Conservation (phyloP, 1,284 basidiomycete species). For the Exsudoporus floridanus region DNA sequence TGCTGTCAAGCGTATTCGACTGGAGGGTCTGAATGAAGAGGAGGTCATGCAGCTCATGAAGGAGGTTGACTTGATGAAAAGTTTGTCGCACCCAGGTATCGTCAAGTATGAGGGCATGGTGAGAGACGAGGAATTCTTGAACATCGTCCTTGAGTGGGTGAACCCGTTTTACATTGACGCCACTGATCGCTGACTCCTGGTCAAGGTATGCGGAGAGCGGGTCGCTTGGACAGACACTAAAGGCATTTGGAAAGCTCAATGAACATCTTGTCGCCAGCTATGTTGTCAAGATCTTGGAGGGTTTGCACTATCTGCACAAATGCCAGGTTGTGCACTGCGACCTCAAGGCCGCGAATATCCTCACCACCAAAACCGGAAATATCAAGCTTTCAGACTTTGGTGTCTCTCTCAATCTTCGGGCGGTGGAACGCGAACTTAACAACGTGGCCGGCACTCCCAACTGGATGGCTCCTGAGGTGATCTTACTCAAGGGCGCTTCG, state of each 20-base stretch:
- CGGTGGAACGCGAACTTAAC: constrained; percentile 86
- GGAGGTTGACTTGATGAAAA: constrained; percentile 89
- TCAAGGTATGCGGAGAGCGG: constrained; percentile 90
- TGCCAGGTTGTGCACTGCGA: constrained; percentile 87
- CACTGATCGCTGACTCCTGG: constrained; percentile 15
- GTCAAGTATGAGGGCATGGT: constrained; percentile 96
- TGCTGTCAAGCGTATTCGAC: constrained; percentile 88
- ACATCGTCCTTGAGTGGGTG: constrained; percentile 88
- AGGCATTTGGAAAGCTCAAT: constrained; percentile 88
- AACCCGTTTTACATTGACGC: constrained; percentile 12
- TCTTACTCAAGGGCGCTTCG: constrained; percentile 76
- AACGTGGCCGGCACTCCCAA: constrained; percentile 93
- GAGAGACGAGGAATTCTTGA: constrained; percentile 83
- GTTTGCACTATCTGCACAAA: constrained; percentile 84
- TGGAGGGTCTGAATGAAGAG: constrained; percentile 84
- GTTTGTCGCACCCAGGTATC: constrained; percentile 87
- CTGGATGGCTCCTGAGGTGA: constrained; percentile 98
- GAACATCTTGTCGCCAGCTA: constrained; percentile 87
- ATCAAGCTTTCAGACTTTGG: constrained; percentile 99
- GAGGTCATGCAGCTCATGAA: constrained; percentile 86
- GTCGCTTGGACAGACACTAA: constrained; percentile 86
- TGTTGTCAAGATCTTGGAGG: constrained; percentile 91
- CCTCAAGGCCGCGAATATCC: constrained; percentile 97
- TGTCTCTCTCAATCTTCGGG: constrained; percentile 96
- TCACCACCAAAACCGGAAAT: constrained; percentile 96